Conservation (phyloP, 345 rosid species). For the Camelina hispida region DNA sequence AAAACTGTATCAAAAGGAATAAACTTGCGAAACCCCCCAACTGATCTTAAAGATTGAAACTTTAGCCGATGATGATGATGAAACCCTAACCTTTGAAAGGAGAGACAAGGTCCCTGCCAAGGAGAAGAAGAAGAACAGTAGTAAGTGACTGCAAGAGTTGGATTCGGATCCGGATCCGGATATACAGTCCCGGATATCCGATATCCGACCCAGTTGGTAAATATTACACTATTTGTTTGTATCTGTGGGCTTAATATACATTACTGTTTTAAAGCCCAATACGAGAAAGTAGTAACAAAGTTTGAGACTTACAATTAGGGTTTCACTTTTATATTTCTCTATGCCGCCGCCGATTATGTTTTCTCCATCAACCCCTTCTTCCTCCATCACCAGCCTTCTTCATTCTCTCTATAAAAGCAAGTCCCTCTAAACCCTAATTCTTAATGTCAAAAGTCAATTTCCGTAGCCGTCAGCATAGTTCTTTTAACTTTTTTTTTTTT, state of each 20-base stretch:
- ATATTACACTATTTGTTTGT: too few relatives aligned
- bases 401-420: background rate
- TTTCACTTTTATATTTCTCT: too few relatives aligned
- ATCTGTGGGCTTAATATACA: too few relatives aligned
- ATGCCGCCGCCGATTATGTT: too few relatives aligned
- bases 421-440: background rate
- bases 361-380: too few relatives aligned
- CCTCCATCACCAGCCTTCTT: background rate
- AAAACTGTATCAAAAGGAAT: background rate
- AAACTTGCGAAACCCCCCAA: background rate
- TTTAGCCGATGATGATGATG: conserved; percentile 5
- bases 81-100: conserved; percentile 28
- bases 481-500: background rate
- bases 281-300: too few relatives aligned
- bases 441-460: background rate
- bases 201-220: too few relatives aligned
- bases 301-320: too few relatives aligned
- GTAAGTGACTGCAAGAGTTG: conserved; percentile 36
- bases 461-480: background rate
- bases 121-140: conserved; percentile 26
- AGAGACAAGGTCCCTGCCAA: conserved; percentile 22
- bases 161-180: conserved; percentile 2
- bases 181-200: too few relatives aligned
- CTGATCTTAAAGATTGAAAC: background rate
- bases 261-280: too few relatives aligned